Base-by-base conservation (phyloP, 257 asterid genomes). In the Penstemon davidsonii region DNA sequence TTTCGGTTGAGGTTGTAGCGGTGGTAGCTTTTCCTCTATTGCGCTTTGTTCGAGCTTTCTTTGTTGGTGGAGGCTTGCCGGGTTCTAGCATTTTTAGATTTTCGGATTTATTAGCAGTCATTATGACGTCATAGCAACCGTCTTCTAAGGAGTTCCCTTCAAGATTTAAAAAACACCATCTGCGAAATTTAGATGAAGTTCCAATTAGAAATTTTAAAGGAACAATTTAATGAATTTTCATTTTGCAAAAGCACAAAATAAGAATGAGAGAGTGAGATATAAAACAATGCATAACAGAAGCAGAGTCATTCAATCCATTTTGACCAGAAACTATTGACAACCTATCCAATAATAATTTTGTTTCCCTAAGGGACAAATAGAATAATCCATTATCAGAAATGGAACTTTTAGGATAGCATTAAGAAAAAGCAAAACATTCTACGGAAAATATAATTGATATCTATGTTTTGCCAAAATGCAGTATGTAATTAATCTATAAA, bases 81-180 rank as follows among this genome's bases (percentile, higher is more conserved):
- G 95, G 96, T 65, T 85, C 97, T 78, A 88, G 79, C 96, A 87
- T 86, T 84, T 85, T 85, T 78, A 84, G 79, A 57, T 88, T 90
- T 75, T 84, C 92, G 36, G 94, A 79, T 77, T 85, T 84, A 62
- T 89, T 90, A 2, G 95, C 88, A 63, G 92, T 90, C 96, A 88
- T 84, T 67, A 83, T 77, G 74, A 86, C 75, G 71, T 77, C 73
- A 67, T 62, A 86, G 86, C 90, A 83, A 67, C 86, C 66, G 62
- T 85, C 88, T 68, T 84, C 79, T 10, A 79, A 61, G 36, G 88
- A 73, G 77, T 62, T 73, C 66, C 76, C 86, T 75, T 83, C 91
- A 47, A 84, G 77, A 80, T 83, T 83, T 9, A 79, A 68, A 64
- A 78, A 68, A 76, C 92, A 85, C 69, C 91, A 88, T 79, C 98